Evolutionary conservation across 148 eudicot genomes (phyloP).

Genomic region (Beta vulgaris): DNA sequence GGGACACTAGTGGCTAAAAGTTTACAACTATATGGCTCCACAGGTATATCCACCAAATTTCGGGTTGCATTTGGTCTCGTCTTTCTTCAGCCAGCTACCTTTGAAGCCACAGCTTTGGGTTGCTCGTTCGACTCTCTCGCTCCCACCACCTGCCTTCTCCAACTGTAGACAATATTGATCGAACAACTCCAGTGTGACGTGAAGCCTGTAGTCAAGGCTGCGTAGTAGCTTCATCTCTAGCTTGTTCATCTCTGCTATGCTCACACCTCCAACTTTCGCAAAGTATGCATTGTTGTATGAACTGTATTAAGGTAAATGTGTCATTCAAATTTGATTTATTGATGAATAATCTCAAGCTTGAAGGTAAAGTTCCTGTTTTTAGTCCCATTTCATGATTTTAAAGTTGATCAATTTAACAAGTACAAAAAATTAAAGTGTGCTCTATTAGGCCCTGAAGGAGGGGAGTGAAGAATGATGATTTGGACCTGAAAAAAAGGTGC

Average conservation of each 20-base stretch:
- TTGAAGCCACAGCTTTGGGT: constrained; percentile 24
- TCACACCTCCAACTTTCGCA: constrained; percentile 80
- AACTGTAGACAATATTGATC: constrained; percentile 39
- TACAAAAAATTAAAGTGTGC: too few relatives aligned
- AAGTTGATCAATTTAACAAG: too few relatives aligned
- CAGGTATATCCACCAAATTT: constrained; percentile 29
- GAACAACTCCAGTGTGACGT: constrained; percentile 39
- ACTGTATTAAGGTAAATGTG: constrained; percentile 39
- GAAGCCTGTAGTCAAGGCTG: constrained; percentile 49
- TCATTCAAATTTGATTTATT: too few relatives aligned
- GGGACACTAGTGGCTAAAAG: neutral
- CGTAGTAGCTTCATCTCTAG: constrained; percentile 62
- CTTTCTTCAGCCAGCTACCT: constrained; percentile 30
- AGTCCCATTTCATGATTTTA: too few relatives aligned
- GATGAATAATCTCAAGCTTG: too few relatives aligned
- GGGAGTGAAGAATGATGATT: too few relatives aligned
- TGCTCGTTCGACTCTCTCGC: constrained; percentile 22
- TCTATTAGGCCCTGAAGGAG: too few relatives aligned
- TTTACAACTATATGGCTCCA: constrained; percentile 30
- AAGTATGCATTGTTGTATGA: constrained; percentile 75
- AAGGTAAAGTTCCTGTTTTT: too few relatives aligned
- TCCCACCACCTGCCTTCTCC: constrained; percentile 26
- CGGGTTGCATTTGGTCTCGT: constrained; percentile 12
- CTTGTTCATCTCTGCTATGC: constrained; percentile 45
- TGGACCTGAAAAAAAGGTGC: too few relatives aligned